phyloP scores from a whole-genome alignment of 2,329 filamentous ascomycete genomes.

The Colletotrichum sublineola region DNA sequence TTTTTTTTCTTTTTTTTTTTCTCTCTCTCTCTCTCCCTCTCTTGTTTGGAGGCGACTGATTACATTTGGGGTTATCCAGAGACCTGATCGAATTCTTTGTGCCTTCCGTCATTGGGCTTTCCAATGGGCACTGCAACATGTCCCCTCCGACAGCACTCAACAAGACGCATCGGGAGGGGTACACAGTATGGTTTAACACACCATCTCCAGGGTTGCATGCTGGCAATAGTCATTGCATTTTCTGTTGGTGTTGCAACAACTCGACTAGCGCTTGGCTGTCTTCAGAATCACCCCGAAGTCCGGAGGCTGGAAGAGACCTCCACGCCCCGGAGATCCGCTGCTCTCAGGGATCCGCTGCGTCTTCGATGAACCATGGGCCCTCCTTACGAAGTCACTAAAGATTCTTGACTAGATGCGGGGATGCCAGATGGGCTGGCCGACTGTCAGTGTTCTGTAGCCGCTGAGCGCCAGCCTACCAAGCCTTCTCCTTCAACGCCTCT shows the following conservation, averaged over 20 bases:
- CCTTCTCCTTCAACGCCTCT: constrained; percentile 2
- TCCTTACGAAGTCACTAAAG: constrained; percentile 30
- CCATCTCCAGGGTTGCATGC: constrained; percentile 28
- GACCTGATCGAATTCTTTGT: neutral
- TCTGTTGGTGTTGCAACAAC: constrained; percentile 35
- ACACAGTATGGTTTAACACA: constrained; percentile 37
- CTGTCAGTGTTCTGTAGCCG: constrained; percentile 17
- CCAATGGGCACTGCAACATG: constrained; percentile 14
- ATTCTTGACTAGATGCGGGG: constrained; percentile 16
- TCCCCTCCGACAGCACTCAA: constrained; percentile 27
- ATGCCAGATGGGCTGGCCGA: constrained; percentile 6
- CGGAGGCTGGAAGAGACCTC: constrained; percentile 34
- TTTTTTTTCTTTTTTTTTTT: too few species aligned
- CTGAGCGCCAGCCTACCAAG: constrained; percentile 11
- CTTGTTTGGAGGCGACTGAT: neutral
- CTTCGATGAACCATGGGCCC: constrained; percentile 27
- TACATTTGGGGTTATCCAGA: neutral
- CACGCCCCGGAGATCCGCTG: constrained; percentile 40
- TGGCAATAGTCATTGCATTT: constrained; percentile 28
- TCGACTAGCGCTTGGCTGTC: constrained; percentile 31
- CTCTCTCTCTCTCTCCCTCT: too few species aligned
- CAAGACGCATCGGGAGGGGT: constrained; percentile 20
- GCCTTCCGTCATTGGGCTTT: neutral
- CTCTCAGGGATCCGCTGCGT: constrained; percentile 30
- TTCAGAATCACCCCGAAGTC: constrained; percentile 36